Conservation (phyloP, 768 basidiomycete genomes). For the Auriscalpium orientale region DNA sequence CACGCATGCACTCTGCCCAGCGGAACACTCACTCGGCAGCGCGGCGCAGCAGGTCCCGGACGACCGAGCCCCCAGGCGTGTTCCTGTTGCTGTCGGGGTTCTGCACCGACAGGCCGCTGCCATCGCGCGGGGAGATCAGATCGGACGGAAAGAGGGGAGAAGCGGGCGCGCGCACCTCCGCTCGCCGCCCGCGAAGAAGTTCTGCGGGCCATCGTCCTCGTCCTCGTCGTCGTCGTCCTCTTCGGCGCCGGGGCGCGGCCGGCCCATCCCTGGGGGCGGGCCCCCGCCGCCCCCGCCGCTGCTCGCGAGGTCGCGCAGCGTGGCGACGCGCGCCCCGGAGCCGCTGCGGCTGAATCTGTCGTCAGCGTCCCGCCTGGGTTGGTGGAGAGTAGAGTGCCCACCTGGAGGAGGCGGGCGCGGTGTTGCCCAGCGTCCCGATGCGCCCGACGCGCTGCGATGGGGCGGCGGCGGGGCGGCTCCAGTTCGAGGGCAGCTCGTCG, state of each 20-base stretch:
- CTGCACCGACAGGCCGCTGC: conserved; percentile 81
- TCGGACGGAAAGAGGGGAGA: background rate
- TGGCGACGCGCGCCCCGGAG: conserved; percentile 20
- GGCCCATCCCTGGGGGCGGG: conserved; percentile 3
- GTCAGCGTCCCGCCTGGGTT: too few species aligned
- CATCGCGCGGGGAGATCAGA: background rate
- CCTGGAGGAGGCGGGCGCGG: conserved; percentile 7
- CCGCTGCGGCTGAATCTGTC: background rate
- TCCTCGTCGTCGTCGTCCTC: conserved; percentile 48
- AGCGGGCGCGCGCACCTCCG: conserved; percentile 48
- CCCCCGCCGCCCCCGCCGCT: conserved; percentile 14
- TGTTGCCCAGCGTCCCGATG: conserved; percentile 17
- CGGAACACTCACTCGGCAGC: conserved; percentile 62
- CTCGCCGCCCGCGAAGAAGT: conserved; percentile 93
- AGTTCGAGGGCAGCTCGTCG: background rate
- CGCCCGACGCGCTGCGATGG: conserved; percentile 16
- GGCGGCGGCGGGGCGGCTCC: conserved; percentile 1
- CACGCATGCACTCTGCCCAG: background rate
- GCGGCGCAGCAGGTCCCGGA: conserved; percentile 66
- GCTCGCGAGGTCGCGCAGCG: conserved; percentile 19
- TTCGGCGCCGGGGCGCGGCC: conserved; percentile 21
- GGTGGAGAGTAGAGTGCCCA: conserved; percentile 3
- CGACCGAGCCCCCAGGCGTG: conserved; percentile 51
- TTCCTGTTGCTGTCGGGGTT: conserved; percentile 56
- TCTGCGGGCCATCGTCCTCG: conserved; percentile 38